Evolutionary conservation across 2,329 filamentous ascomycete genomes (phyloP), one percentile per base, ranked within the genome.

Genomic region (Cladosporium austrohemisphaericum): DNA sequence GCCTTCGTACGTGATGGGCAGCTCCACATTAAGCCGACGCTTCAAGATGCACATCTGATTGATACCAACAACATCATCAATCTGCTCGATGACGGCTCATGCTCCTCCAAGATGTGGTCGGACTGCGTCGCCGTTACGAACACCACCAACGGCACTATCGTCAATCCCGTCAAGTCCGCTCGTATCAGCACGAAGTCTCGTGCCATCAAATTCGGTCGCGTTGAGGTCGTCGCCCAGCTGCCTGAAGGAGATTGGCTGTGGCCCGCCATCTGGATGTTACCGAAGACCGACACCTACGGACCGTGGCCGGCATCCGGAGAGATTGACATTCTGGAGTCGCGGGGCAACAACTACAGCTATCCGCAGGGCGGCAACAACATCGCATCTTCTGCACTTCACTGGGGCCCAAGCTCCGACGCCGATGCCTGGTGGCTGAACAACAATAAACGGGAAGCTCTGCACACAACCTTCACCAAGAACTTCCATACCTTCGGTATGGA

Each of bases 231-330:
- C 1, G 88, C 88, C 20, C 84, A 84, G 68, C 71, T 93, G 22
- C 87, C 88, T 4, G 68, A 74, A 40, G 88, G 88, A 47, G 88
- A 93, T 70, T 93, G 88, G 88, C 76, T 94, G 9, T 93, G 88
- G 88, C 88, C 88, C 2, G 87, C 87, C n/a, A 92, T 94, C 61
- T 91, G 86, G 86, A 87, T 94, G 85, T 75, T 93, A 73, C 88
- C 88, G 1, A 81, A 80, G 38, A 74, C 84, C 35, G 76, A 82
- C 47, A 82, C 73, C 0, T 94, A 93, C 64, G 88, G 88, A 1
- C 60, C 76, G 1, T 94, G 88, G 88, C 88, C 88, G 1, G 70
- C 74, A 6, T 90, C 86, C 7, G 88, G 88, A 37, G 88, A 93
- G 68, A 93, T 94, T 44, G 88, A 94, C 65, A 87, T 94, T 48